Percentiles rank a stretch among this genome's conserved stretches.
These are phyloP conservation scores for Huntiella savannae DNA, from an alignment of 2,329 filamentous ascomycete genomes.

Conservation along the genomic window DNA sequence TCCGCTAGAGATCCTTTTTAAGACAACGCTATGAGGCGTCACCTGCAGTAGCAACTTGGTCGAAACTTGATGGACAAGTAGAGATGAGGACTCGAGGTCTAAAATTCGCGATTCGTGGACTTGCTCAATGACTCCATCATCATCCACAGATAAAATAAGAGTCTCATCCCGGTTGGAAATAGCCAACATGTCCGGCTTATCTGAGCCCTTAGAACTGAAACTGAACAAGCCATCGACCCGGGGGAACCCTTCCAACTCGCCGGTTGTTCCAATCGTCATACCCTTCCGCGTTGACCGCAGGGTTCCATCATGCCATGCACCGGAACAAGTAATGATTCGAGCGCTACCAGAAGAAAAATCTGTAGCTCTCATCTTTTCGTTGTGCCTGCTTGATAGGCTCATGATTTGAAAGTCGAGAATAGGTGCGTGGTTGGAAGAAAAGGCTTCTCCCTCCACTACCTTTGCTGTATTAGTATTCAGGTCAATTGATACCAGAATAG, in stretches of 20 bases:
- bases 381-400: conserved; percentile 58
- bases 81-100: conserved; percentile 47
- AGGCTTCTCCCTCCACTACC: conserved; percentile 50
- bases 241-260: conserved; percentile 60
- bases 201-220: conserved; percentile 31
- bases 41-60: conserved; percentile 55
- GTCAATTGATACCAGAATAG: conserved; percentile 53
- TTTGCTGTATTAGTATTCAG: conserved; percentile 28
- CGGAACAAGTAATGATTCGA: conserved; percentile 79
- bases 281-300: conserved; percentile 82
- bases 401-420: conserved; percentile 89
- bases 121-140: conserved; percentile 68
- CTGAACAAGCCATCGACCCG: conserved; percentile 57
- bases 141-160: conserved; percentile 58
- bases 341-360: conserved; percentile 90
- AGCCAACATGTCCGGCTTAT: conserved; percentile 48
- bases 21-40: conserved; percentile 40
- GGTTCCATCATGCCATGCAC: conserved; percentile 74
- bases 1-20: conserved; percentile 20
- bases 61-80: conserved; percentile 33
- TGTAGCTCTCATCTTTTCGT: conserved; percentile 41
- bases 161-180: conserved; percentile 73
- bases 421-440: conserved; percentile 56
- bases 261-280: conserved; percentile 76
- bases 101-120: conserved; percentile 58